phyloP scores from a whole-genome alignment of 140 eudicot genomes.

The Flaveria floridana region DNA sequence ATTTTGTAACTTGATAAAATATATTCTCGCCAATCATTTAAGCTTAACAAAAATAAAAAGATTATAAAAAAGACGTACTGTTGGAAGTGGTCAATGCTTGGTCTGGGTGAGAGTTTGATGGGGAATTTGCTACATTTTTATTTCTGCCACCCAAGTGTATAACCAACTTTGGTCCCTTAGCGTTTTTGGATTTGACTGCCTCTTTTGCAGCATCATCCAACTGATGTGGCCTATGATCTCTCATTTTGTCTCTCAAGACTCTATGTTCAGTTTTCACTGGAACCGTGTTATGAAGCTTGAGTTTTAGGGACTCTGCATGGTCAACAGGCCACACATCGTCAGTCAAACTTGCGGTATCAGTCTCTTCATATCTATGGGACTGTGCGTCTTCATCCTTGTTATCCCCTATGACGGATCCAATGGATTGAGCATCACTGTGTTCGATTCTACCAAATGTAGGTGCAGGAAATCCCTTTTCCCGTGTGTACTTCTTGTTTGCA shows the following conservation, averaged over 20 bases:
- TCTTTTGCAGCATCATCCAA: constrained; percentile 42
- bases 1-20: background rate
- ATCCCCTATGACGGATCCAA: constrained; percentile 44
- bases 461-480: constrained; percentile 49
- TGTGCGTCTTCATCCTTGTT: constrained; percentile 52
- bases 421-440: constrained; percentile 45
- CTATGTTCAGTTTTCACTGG: constrained; percentile 38
- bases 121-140: constrained; percentile 51
- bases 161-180: constrained; percentile 82
- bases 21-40: background rate
- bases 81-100: constrained; percentile 46
- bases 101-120: constrained; percentile 57
- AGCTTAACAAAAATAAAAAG: background rate
- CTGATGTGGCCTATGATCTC: constrained; percentile 44
- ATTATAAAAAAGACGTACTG: constrained; percentile 44
- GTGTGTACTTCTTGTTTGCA: constrained; percentile 57
- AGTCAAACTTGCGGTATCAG: constrained; percentile 45
- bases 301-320: constrained; percentile 42
- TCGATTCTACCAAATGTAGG: constrained; percentile 37
- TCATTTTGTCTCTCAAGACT: constrained; percentile 44
- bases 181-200: constrained; percentile 41
- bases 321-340: constrained; percentile 46
- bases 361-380: constrained; percentile 32
- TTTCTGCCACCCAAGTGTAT: constrained; percentile 78
- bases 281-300: constrained; percentile 53